A percentile compares a stretch with the other conserved stretches of the same genome.
These are phyloP conservation scores for Ceratobasidium sp. DNA, from an alignment of 1,284 basidiomycete species.

Conservation along the genomic window DNA sequence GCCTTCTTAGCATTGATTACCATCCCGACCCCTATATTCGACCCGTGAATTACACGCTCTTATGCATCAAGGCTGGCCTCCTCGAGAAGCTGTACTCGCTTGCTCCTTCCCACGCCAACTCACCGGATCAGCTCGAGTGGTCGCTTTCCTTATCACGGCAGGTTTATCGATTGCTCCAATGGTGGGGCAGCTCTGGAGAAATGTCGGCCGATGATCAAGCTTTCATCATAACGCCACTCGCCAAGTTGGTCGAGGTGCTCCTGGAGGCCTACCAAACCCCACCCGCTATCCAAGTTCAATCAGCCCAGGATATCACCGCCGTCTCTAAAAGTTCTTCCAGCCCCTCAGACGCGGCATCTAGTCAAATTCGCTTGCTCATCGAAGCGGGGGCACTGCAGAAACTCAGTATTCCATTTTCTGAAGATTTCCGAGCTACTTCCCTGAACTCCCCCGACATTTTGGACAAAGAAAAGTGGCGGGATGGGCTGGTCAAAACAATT, in stretches of 20 bases:
- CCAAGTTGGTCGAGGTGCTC: background rate
- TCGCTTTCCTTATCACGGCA: background rate
- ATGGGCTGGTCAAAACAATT: background rate
- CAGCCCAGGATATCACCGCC: background rate
- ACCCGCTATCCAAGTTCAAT: background rate
- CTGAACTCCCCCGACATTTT: background rate
- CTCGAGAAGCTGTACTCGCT: conserved; percentile 8
- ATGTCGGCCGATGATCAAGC: background rate
- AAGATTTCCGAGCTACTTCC: background rate
- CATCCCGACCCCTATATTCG: background rate
- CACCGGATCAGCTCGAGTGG: background rate
- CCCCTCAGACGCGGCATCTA: background rate
- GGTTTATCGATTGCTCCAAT: conserved; percentile 7
- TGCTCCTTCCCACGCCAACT: background rate
- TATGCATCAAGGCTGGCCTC: background rate
- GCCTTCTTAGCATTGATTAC: background rate
- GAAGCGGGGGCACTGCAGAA: background rate
- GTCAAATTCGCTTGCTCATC: background rate
- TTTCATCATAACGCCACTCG: conserved; percentile 9
- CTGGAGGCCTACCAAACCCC: background rate
- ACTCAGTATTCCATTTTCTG: background rate
- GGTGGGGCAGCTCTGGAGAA: background rate
- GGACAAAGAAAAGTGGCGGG: background rate
- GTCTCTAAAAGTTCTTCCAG: background rate
- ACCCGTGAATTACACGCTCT: background rate